Evolutionary conservation across 768 basidiomycete species (phyloP), one percentile per base, ranked within the genome.

Genomic region (Rhizopogon rudus): DNA sequence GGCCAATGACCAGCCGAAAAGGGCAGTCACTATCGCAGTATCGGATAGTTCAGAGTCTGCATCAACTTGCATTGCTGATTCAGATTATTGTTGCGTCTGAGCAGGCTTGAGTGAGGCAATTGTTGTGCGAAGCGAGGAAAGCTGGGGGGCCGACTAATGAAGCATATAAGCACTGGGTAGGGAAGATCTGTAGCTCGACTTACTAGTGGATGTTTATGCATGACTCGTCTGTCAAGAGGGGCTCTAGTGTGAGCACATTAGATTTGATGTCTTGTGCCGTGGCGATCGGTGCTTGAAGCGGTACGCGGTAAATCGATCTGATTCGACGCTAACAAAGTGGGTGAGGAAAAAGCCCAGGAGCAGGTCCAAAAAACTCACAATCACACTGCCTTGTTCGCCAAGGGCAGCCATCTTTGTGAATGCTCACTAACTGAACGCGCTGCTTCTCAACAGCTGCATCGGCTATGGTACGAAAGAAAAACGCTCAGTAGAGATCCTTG

Each of bases 321-420:
- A n/a, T n/a, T n/a, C n/a, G 84, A 83, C 44, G 79, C 88, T 78
- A 55, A 37, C 6, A 28, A 39, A 41, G n/a, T 42, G 5, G 31
- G 22, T 40, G 39, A 57, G 45, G 6, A 49, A 8, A 40, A 25
- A 35, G 59, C 6, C 61, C 31, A 51, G 25, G 22, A 17, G 5
- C 44, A 45, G 12, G 16, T 14, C 44, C 3, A 35, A 42, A 33
- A 37, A 67, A n/a, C 82, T 58, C 63, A 93, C 91, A 72, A 67
- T 91, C 88, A 60, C 91, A 92, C 65, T 93, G 91, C 54, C 82
- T 80, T 49, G 78, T 74, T 67, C 81, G 88, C 91, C 91, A 93
- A 3, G 91, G 91, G 64, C 91, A 93, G 0, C 88, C 87, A 44
- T 83, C 77, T 67, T 91, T 91, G 66, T 93, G 91, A 63, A 79